These are phyloP conservation scores for Microdochium nivale DNA, from an alignment of 2,329 filamentous ascomycete genomes.

Conservation along the genomic window DNA sequence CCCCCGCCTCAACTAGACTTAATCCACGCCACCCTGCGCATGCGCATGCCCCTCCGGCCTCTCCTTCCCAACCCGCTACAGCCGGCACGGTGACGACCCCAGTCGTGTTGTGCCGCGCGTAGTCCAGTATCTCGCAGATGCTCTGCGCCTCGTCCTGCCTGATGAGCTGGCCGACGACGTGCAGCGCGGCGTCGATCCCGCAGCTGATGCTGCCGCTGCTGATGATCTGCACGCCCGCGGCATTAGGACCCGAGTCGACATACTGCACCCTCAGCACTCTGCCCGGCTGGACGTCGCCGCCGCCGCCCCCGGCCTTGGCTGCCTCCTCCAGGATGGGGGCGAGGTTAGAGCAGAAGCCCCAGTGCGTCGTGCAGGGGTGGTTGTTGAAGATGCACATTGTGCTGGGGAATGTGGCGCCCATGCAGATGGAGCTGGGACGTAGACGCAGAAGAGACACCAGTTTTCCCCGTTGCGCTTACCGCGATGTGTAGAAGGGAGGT, in stretches of 20 bases:
- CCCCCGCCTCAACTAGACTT: too few species aligned
- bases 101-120: conserved; percentile 4
- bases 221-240: neutral
- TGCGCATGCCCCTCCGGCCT: too few species aligned
- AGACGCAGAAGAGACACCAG: neutral
- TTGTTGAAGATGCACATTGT: conserved; percentile 2
- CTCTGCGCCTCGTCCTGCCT: conserved; percentile 2
- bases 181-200: conserved; percentile 1
- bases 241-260: conserved; percentile 2
- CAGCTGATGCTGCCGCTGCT: conserved; percentile 4
- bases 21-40: too few species aligned
- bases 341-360: neutral
- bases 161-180: conserved; percentile 1
- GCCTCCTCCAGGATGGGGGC: neutral
- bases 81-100: neutral
- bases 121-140: conserved; percentile 2
- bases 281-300: neutral
- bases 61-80: too few species aligned
- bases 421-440: conserved; percentile 2
- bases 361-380: conserved; percentile 2
- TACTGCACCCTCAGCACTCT: conserved; percentile 1
- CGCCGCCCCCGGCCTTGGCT: neutral
- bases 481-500: too few species aligned
- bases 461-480: too few species aligned
- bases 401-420: conserved; percentile 1